Evolutionary conservation across 2,329 filamentous ascomycete genomes (phyloP).

Genomic region (Penicillium sp.): DNA sequence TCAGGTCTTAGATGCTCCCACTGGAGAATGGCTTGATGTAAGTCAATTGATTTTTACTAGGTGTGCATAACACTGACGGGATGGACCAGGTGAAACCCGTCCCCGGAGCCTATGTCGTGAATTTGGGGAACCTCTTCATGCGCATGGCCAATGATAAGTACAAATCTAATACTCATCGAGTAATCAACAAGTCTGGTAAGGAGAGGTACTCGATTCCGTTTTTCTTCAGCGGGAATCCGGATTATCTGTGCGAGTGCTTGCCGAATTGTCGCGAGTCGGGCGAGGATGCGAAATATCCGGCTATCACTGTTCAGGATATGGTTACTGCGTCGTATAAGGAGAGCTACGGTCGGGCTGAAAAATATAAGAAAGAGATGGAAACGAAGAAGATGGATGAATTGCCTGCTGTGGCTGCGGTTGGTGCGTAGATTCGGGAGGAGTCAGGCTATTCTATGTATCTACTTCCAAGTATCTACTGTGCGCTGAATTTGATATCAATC

Average conservation of each 20-base stretch:
- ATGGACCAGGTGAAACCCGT: conserved; percentile 25
- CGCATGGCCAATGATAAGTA: conserved; percentile 45
- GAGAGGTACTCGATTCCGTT: conserved; percentile 46
- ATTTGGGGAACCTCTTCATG: conserved; percentile 43
- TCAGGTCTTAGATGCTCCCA: conserved; percentile 34
- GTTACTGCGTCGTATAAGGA: conserved; percentile 43
- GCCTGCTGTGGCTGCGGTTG: conserved; percentile 12
- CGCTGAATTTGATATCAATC: neutral
- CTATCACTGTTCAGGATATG: conserved; percentile 46
- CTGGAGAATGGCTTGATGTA: conserved; percentile 35
- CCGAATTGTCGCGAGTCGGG: conserved; percentile 41
- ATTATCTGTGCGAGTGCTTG: conserved; percentile 45
- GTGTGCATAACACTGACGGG: neutral
- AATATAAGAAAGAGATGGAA: conserved; percentile 40
- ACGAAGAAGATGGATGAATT: conserved; percentile 13
- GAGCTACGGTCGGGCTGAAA: conserved; percentile 46
- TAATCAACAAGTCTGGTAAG: conserved; percentile 42
- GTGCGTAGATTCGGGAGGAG: conserved; percentile 8
- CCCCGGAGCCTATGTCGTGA: conserved; percentile 32
- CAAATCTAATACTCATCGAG: conserved; percentile 44
- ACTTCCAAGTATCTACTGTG: neutral
- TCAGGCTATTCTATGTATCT: neutral
- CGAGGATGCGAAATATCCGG: conserved; percentile 41
- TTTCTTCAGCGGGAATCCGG: conserved; percentile 48
- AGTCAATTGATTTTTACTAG: neutral